Evolutionary conservation across 768 basidiomycete genomes (phyloP), one percentile per base, ranked within the genome.

Genomic region (Naganishia antarctica): DNA sequence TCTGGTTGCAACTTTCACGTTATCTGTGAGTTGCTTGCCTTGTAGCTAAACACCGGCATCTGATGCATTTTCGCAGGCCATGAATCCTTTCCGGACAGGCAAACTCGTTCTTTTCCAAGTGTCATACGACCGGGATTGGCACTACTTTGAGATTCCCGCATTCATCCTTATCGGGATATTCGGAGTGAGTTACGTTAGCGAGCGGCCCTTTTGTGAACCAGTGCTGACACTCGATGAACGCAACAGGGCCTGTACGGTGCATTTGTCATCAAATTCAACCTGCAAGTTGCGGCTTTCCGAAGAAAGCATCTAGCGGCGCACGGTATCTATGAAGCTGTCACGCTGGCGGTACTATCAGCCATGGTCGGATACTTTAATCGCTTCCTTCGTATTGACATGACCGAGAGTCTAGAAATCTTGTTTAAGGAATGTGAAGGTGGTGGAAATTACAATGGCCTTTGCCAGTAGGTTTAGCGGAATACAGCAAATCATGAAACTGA

Each of bases 101-200:
- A 98, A 98, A 76, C 85, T 99, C 28, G 96, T 99, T 73, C 80
- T 98, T 66, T 99, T 99, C 80, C 93, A 97, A 74, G 91, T 99
- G 70, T 93, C 92, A 1, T 99, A 98, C 76, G 89, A 89, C 74
- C 84, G 94, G 32, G 91, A 92, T 72, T 99, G 96, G 96, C 96
- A 98, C 74, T 97, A 94, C 79, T 98, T 98, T 73, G 96, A 98
- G 74, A 89, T 99, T 57, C 87, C 96, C 18, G 94, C 94, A 77
- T 99, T 93, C 78, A 82, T 98, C 60, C 84, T 98, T 64, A 84
- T 99, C 44, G 96, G 96, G 11, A 83, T 98, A 66, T 99, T 99
- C 76, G 96, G 96, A 50, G 94, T 94, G 73, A 66, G 84, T 79
- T 18, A 0, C 12, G 26, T 9, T 0, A 12, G 8, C 0, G 15